Conservation (phyloP, 2,329 filamentous ascomycete genomes). For the Dactylonectria macrodidyma region DNA sequence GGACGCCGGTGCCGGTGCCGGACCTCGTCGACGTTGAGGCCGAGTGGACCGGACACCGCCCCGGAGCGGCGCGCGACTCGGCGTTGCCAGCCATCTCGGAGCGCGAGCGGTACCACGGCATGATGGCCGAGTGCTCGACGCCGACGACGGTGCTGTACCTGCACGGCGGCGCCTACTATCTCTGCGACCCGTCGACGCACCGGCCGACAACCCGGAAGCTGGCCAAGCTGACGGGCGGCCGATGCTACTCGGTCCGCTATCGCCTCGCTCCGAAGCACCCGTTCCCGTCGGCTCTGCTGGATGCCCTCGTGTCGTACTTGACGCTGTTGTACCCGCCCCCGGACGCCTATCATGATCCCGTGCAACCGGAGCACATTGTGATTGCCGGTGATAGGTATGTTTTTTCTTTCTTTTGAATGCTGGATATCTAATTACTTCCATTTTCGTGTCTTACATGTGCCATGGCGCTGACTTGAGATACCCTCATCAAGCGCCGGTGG, state of each 20-base stretch:
- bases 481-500: slow-evolving; percentile 74
- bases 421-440: neutral
- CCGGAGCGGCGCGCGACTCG: slow-evolving; percentile 64
- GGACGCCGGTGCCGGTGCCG: slow-evolving; percentile 57
- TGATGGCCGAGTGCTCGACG: slow-evolving; percentile 78
- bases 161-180: slow-evolving; percentile 82
- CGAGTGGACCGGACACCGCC: slow-evolving; percentile 83
- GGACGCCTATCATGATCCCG: slow-evolving; percentile 75
- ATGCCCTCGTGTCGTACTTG: slow-evolving; percentile 81
- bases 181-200: slow-evolving; percentile 80
- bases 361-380: slow-evolving; percentile 77
- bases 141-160: slow-evolving; percentile 79
- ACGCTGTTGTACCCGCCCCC: slow-evolving; percentile 80
- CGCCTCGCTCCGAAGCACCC: slow-evolving; percentile 81
- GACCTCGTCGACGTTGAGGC: slow-evolving; percentile 72
- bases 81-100: slow-evolving; percentile 72
- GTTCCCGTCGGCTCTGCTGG: slow-evolving; percentile 82
- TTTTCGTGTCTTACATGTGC: neutral
- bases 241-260: slow-evolving; percentile 81
- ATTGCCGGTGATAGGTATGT: slow-evolving; percentile 77
- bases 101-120: slow-evolving; percentile 72
- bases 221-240: slow-evolving; percentile 76
- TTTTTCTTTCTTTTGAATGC: neutral
- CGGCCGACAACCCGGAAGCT: slow-evolving; percentile 71
- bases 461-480: slow-evolving; percentile 29